These are phyloP conservation scores for Aspergillus pseudoglaucus DNA, from an alignment of 2,329 filamentous ascomycete species.

Conservation along the genomic window DNA sequence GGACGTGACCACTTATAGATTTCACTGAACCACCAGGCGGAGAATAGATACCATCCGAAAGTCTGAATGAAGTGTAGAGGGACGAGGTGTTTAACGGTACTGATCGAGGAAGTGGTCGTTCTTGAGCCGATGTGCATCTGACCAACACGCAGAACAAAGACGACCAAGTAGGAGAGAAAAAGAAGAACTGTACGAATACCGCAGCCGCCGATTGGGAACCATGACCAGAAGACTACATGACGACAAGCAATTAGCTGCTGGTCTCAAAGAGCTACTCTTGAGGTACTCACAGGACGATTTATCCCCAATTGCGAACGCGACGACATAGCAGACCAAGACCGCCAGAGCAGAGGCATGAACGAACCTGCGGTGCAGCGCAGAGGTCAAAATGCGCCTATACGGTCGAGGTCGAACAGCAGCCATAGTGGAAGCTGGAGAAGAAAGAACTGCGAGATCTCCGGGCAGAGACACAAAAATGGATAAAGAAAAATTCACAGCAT, in stretches of 20 bases:
- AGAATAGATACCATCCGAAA: constrained; percentile 67
- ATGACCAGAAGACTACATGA: constrained; percentile 67
- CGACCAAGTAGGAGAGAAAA: constrained; percentile 66
- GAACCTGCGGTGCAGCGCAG: constrained; percentile 80
- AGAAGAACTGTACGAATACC: constrained; percentile 69
- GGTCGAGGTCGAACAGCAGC: constrained; percentile 34
- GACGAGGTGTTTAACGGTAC: constrained; percentile 55
- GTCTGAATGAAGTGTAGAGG: constrained; percentile 62
- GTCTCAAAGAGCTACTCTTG: background rate
- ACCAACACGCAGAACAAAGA: constrained; percentile 80
- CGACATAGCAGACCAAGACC: constrained; percentile 64
- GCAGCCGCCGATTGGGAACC: constrained; percentile 72
- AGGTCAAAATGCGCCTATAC: constrained; percentile 88
- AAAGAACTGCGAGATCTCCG: constrained; percentile 19
- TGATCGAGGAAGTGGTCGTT: constrained; percentile 62
- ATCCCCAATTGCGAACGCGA: constrained; percentile 63
- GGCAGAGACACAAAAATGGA: constrained; percentile 8
- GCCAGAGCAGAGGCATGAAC: constrained; percentile 67
- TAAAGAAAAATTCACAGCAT: constrained; percentile 16
- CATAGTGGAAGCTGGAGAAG: constrained; percentile 27
- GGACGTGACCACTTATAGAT: constrained; percentile 70
- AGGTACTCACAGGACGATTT: constrained; percentile 60
- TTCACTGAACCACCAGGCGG: constrained; percentile 72
- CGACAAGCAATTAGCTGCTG: background rate
- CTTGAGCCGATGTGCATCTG: constrained; percentile 70